A percentile compares a stretch with the other conserved stretches of the same genome.
phyloP scores from a whole-genome alignment of 2,329 filamentous ascomycete species.

The Ambrosiella xylebori region DNA sequence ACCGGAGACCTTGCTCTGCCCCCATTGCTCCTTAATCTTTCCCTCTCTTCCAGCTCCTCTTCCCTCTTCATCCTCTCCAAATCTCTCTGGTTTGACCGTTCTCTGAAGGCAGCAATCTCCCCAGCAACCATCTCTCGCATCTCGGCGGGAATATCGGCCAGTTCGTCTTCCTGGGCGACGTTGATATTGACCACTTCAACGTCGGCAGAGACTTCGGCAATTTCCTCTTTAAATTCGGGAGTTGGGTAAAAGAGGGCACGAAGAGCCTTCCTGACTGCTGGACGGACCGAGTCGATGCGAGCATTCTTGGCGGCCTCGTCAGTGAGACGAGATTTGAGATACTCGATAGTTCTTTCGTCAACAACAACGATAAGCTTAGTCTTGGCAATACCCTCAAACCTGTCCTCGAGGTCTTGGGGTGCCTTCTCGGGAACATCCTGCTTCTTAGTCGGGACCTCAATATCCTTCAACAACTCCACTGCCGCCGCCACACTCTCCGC shows the following conservation, averaged over 20 bases:
- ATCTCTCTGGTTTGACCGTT: conserved; percentile 75
- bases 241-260: conserved; percentile 55
- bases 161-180: conserved; percentile 73
- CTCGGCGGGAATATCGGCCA: conserved; percentile 87
- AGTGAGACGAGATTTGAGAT: conserved; percentile 54
- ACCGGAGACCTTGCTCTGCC: conserved; percentile 1
- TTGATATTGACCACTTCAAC: conserved; percentile 84
- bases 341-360: conserved; percentile 67
- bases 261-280: conserved; percentile 50
- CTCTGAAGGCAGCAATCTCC: conserved; percentile 87
- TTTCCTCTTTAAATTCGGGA: conserved; percentile 21
- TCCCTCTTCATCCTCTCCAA: conserved; percentile 73
- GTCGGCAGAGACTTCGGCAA: conserved; percentile 44
- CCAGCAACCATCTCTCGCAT: conserved; percentile 89
- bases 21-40: conserved; percentile 50
- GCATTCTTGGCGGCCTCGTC: conserved; percentile 28
- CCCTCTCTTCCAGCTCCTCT: conserved; percentile 79
- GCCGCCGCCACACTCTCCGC: conserved; percentile 72
- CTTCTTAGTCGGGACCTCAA: conserved; percentile 66
- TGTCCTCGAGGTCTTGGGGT: conserved; percentile 21
- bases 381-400: conserved; percentile 45
- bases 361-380: conserved; percentile 55
- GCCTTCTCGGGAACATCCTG: conserved; percentile 36
- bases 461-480: conserved; percentile 64
- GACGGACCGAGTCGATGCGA: conserved; percentile 51